Base-by-base conservation (phyloP, 768 basidiomycete species). In the Rhizopogon rudus region DNA sequence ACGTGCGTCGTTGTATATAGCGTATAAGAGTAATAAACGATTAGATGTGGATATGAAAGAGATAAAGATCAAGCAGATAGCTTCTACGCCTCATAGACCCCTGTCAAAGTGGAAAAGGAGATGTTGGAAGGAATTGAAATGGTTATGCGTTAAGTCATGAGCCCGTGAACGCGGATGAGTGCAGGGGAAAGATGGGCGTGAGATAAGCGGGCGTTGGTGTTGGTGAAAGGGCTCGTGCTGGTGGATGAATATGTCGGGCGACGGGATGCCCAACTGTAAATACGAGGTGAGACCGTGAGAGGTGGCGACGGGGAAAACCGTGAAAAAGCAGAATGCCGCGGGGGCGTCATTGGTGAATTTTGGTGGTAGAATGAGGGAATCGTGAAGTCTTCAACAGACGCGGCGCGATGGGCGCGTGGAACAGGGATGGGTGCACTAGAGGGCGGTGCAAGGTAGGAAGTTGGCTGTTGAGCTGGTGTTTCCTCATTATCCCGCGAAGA, bases 201-300 rank as follows among this genome's bases (percentile, higher is more conserved):
- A 20, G 84, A 83, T 67, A 80, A 75, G 62, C 84, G 81, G 8
- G 83, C 83, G 51, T 66, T 72, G 43, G 79, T 77, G 63, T 85
- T 86, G 50, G 80, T 78, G 51, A 87, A 75, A 6, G 81, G 84
- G 12, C 72, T 61, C 17, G 40, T 35, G n/a, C 75, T 72, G 22
- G 67, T 53, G 58, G 70, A 57, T 71, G 81, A 44, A 72, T 75
- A 28, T 57, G 51, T 40, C 67, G 71, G 55, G 64, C 64, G 52
- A 65, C 62, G 53, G 68, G 67, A 17, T n/a, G 70, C 58, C 84
- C 84, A 86, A 1, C 77, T 71, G 64, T 84, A 84, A 31, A 84
- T 70, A 40, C 80, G 75, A 7, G 83, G 84, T 1, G 83, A 80
- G 50, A 78, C 77, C 6, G 79, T 68, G 0, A 81, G 81, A 6